These are phyloP conservation scores for Phytophthora citricola DNA, from an alignment of 352 stramenopile species.

Conservation along the genomic window DNA sequence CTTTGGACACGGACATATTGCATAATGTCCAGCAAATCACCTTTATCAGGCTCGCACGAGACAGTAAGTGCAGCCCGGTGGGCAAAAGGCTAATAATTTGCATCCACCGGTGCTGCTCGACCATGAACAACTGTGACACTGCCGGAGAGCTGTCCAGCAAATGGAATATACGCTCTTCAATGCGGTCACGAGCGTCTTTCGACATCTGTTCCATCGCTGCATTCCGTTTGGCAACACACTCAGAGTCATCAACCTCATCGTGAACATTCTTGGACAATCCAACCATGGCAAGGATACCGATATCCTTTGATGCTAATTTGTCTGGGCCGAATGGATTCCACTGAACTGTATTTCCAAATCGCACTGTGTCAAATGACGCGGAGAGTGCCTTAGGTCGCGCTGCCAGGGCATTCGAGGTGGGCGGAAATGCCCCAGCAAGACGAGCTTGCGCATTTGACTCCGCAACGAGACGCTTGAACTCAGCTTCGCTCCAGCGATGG, in stretches of 20 bases:
- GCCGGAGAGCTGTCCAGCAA: conserved; percentile 60
- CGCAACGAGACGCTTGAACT: conserved; percentile 79
- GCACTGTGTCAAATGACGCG: conserved; percentile 62
- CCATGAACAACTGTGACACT: conserved; percentile 64
- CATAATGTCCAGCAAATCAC: conserved; percentile 85
- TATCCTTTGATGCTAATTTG: conserved; percentile 49
- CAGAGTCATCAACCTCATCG: conserved; percentile 58
- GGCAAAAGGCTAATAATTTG: conserved; percentile 76
- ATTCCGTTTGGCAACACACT: conserved; percentile 47
- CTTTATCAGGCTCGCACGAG: conserved; percentile 69
- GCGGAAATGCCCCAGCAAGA: conserved; percentile 46
- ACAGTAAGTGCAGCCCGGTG: conserved; percentile 70
- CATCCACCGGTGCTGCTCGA: conserved; percentile 86
- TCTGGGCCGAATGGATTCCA: conserved; percentile 60
- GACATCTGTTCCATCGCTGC: conserved; percentile 61
- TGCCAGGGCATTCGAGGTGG: conserved; percentile 33
- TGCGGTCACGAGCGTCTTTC: conserved; percentile 61
- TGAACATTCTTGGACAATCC: conserved; percentile 70
- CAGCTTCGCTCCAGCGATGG: conserved; percentile 72
- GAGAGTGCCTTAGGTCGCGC: conserved; percentile 64
- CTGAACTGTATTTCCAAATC: conserved; percentile 56
- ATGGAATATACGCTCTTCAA: conserved; percentile 81
- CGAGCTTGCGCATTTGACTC: conserved; percentile 66
- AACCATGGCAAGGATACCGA: conserved; percentile 61
- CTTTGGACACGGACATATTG: conserved; percentile 87